Percentiles rank a stretch among this genome's conserved stretches.
Conservation (phyloP, 2,329 filamentous ascomycete genomes). For the Exophiala calicioides region DNA sequence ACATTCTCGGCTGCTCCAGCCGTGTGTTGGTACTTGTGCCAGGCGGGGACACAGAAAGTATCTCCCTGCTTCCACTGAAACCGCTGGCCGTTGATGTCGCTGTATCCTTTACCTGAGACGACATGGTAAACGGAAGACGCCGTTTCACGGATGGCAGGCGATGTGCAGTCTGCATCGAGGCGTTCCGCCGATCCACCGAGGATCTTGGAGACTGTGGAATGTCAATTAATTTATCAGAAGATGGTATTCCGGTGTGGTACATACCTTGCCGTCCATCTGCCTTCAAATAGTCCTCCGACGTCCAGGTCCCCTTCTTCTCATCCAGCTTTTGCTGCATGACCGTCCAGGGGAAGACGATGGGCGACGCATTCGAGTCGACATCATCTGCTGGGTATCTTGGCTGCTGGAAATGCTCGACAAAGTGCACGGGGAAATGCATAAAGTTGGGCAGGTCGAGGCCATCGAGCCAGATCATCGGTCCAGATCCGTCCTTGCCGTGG, state of each 20-base stretch:
- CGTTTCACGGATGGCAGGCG: conserved; percentile 49
- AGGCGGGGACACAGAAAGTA: conserved; percentile 57
- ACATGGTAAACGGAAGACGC: conserved; percentile 58
- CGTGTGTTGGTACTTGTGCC: conserved; percentile 54
- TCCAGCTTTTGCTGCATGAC: conserved; percentile 50
- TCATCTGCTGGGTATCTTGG: conserved; percentile 51
- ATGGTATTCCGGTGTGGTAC: no score
- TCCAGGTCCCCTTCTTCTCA: conserved; percentile 34
- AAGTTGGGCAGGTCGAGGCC: conserved; percentile 57
- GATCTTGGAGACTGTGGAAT: conserved; percentile 36
- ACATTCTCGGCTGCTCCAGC: conserved; percentile 40
- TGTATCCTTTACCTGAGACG: conserved; percentile 48
- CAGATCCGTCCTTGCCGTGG: conserved; percentile 58
- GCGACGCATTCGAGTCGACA: conserved; percentile 42
- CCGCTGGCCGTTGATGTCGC: conserved; percentile 16
- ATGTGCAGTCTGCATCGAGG: conserved; percentile 40
- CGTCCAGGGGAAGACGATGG: conserved; percentile 53
- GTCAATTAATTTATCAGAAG: conserved; percentile 3
- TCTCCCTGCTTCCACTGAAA: conserved; percentile 52
- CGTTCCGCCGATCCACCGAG: conserved; percentile 53
- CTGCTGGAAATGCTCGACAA: conserved; percentile 53
- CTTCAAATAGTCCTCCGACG: conserved; percentile 38
- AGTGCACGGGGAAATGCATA: conserved; percentile 54
- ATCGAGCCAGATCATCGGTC: conserved; percentile 61
- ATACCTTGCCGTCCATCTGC: conserved; percentile 34